Evolutionary conservation across 2,329 filamentous ascomycete species (phyloP).

Genomic region (Fusarium tricinctum): DNA sequence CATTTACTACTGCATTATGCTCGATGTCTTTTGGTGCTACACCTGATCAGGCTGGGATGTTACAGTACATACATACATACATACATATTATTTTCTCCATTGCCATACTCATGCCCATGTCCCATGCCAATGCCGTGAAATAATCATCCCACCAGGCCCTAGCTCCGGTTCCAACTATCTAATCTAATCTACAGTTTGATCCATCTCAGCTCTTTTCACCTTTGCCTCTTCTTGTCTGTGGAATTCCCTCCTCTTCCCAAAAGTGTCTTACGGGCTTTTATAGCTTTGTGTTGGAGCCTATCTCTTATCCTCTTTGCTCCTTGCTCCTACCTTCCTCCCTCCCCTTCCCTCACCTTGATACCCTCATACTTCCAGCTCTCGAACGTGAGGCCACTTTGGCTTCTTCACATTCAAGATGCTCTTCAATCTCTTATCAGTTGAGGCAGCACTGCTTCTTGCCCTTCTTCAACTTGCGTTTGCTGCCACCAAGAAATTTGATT

Average conservation of each 20-base stretch:
- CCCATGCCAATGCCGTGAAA: constrained; percentile 10
- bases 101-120: neutral
- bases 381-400: constrained; percentile 19
- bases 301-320: constrained; percentile 3
- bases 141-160: constrained; percentile 27
- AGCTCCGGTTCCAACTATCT: constrained; percentile 21
- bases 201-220: constrained; percentile 14
- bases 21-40: constrained; percentile 14
- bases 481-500: constrained; percentile 71
- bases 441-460: constrained; percentile 39
- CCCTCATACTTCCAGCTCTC: constrained; percentile 3
- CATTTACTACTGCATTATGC: constrained; percentile 14
- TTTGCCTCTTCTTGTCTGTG: constrained; percentile 15
- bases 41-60: constrained; percentile 5
- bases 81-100: neutral
- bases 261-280: constrained; percentile 18
- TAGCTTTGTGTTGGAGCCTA: constrained; percentile 5
- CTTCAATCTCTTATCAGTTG: constrained; percentile 21
- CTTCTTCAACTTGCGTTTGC: constrained; percentile 46
- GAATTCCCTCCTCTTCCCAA: neutral
- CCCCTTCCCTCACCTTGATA: neutral
- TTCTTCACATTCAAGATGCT: constrained; percentile 34
- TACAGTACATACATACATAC: constrained; percentile 4
- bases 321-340: neutral
- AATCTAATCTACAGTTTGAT: constrained; percentile 26